A percentile compares a stretch with the other conserved stretches of the same genome.
Conservation (phyloP, 257 asterid species). For the Galeopsis tetrahit region DNA sequence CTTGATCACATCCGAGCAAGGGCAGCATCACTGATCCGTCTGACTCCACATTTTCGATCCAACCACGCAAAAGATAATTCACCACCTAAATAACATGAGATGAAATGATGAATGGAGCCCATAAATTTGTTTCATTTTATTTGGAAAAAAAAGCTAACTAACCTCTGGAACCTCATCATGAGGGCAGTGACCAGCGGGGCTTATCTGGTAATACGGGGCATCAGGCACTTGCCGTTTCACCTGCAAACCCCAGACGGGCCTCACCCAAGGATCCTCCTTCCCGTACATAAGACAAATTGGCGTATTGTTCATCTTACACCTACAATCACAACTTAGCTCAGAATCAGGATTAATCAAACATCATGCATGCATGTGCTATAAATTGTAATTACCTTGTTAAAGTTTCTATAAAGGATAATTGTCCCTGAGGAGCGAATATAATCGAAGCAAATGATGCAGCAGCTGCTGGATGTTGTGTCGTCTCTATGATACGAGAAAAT, state of each 20-base stretch:
- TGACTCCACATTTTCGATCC: constrained; percentile 75
- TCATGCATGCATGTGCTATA: neutral
- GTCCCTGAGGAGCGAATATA: constrained; percentile 83
- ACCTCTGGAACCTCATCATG: constrained; percentile 99
- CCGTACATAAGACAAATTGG: constrained; percentile 85
- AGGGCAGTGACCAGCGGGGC: constrained; percentile 99
- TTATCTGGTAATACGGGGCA: constrained; percentile 86
- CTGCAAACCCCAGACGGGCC: constrained; percentile 78
- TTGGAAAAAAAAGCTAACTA: neutral
- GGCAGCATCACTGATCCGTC: constrained; percentile 54
- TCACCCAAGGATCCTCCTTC: constrained; percentile 97
- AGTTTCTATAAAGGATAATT: constrained; percentile 65
- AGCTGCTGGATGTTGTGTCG: constrained; percentile 92
- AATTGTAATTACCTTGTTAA: constrained; percentile 53
- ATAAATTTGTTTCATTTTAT: no score
- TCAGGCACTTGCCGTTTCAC: constrained; percentile 69
- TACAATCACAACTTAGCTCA: constrained; percentile 28
- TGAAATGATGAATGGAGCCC: neutral
- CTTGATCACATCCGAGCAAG: constrained; percentile 51
- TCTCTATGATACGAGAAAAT: constrained; percentile 68
- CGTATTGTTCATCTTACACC: constrained; percentile 64
- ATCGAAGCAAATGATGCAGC: constrained; percentile 93
- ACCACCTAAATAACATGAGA: constrained; percentile 55
- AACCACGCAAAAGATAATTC: constrained; percentile 68
- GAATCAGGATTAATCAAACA: neutral